Base-by-base conservation (phyloP, 179 eudicot genomes). In the Nepenthes alata region DNA sequence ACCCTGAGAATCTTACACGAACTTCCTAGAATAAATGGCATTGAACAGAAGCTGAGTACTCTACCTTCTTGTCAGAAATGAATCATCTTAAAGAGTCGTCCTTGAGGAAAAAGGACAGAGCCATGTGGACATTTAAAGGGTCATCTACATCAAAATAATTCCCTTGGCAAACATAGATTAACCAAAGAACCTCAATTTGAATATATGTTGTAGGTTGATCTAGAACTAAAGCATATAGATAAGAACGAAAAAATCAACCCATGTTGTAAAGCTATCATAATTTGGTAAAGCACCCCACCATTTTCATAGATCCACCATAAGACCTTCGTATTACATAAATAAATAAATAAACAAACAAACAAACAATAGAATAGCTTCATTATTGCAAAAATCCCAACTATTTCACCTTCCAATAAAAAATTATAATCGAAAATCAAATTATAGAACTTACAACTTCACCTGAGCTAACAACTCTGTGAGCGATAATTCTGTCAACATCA, bases 1-100 rank as follows among this genome's bases (percentile, higher is more conserved):
- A 94, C 53, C 99, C 97, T 13, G 85, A 74, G 81, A 80, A 94
- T 74, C 99, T 77, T 25, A 87, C 96, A 55, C 75, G 87, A 70
- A 80, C 99, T 74, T 85, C 85, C 99, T 94, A 81, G 37, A 53
- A 73, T 54, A 68, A 25, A 54, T 10, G 45, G 9, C 14, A 35
- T 44, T 54, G 13, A 50, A 50, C 25, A 25, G 25, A 25, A 25
- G 25, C 25, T 25, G 25, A 25, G 25, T 0, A 25, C 25, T 25
- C 25, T 25, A 25, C 25, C 25, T 25, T 25, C 25, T 25, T 25
- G 25, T 25, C 25, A 25, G 25, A 25, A 25, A 25, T 25, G 25
- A 25, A 25, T 25, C 25, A 47, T 47, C 50, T 6, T 47, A 25
- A 47, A 47, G 50, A 8, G 11, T 11, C 8, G 50, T 6, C 10